These are phyloP conservation scores for Melaleuca quinquenervia DNA, from an alignment of 345 rosid genomes.

Conservation along the genomic window DNA sequence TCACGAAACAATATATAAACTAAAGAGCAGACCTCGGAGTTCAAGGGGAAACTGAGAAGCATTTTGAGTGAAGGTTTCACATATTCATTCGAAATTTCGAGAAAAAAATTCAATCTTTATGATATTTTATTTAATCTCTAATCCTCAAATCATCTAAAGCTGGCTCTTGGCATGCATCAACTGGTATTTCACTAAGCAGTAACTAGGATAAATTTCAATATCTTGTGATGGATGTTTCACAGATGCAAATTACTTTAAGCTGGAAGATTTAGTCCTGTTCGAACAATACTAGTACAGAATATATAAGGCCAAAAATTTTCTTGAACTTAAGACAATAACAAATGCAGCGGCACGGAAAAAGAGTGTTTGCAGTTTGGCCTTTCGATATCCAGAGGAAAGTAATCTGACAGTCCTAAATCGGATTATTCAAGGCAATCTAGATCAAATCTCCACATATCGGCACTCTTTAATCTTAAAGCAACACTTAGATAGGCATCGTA, in stretches of 20 bases:
- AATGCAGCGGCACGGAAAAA: not conserved
- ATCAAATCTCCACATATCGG: not conserved
- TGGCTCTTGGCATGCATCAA: not conserved
- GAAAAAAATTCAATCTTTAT: not conserved
- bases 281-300: not conserved
- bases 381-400: not conserved
- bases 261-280: not conserved
- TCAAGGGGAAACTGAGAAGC: not conserved
- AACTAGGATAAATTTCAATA: not conserved
- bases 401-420: not conserved
- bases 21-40: not conserved
- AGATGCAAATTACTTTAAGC: not conserved
- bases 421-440: not conserved
- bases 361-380: not conserved
- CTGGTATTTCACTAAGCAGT: not conserved
- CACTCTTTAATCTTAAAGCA: not conserved
- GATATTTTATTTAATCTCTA: not conserved
- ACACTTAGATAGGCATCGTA: not conserved
- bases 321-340: not conserved
- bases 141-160: not conserved
- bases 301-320: not conserved
- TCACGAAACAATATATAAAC: not conserved
- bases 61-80: not conserved
- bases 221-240: not conserved
- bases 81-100: not conserved